Base-by-base conservation (phyloP, 352 stramenopile species). In the Achlya hypogyna region DNA sequence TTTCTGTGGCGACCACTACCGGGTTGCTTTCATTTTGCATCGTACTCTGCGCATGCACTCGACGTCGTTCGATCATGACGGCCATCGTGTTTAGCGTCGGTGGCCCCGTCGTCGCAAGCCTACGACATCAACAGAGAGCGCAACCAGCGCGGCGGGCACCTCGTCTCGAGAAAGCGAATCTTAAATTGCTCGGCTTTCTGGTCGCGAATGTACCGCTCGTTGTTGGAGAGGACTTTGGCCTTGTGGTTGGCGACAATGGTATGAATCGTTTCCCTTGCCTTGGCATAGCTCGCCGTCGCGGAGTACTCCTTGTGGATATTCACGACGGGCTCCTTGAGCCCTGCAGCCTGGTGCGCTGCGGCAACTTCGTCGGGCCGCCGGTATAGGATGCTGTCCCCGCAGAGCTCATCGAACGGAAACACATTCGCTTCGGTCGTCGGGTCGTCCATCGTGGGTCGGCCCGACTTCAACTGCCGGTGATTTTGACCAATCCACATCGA, bases 31-130 rank as follows among this genome's bases (percentile, higher is more conserved):
- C 40, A 3, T 53, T 20, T 5, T 60, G n/a, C n/a, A 56, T 42
- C 53, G 54, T 69, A 25, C 18, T 12, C 0, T 42, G 32, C 1
- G 42, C n/a, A 31, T 69, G 53, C 2, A 67, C 60, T 43, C 73
- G 74, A 43, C 87, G 75, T 1, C 79, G 71, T 35, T 75, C 71
- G 42, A 90, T 84, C 23, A 76, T 63, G 14, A 90, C 76, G 47
- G 69, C 73, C 69, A 88, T 78, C 0, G 73, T 80, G 56, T 92
- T 92, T 34, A 92, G 63, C 4, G 80, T 90, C 14, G 80, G 80
- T n/a, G 71, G 42, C 9, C 81, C 81, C 20, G 75, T 86, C 2
- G 83, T 89, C 22, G 73, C 81, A 1, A 92, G 70, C 25, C 60
- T 67, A 34, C 38, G 38, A 27, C 42, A 12, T n/a, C 28, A 34